Base-by-base conservation (phyloP, 2,329 filamentous ascomycete species). In the Lecanosticta acicola region DNA sequence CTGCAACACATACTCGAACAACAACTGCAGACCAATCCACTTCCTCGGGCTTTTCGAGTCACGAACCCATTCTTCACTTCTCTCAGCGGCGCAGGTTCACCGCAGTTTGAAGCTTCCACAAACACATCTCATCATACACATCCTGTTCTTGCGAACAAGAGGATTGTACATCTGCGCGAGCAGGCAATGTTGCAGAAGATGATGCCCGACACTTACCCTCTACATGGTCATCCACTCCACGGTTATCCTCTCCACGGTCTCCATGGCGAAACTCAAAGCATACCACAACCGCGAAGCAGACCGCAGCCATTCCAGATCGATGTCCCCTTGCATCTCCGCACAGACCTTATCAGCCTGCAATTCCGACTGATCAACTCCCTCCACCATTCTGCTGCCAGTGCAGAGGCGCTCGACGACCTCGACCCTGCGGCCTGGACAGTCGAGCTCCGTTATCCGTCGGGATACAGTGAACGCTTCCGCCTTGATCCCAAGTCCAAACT, bases 391-490 rank as follows among this genome's bases (percentile, higher is more conserved):
- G 39, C 38, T 10, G 20, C 13, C 33, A 46, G 34, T 32, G 39
- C 26, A 17, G 32, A 36, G 18, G 19, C 20, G 7, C 21, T 32
- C 5, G 14, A 32, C 14, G 29, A 32, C 18, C 26, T 16, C 16
- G 14, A 18, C 17, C 7, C 21, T 3, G 21, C 32, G 10, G 4
- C 39, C 3, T 38, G 32, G 32, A 29, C 24, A 13, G 39, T 41
- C 3, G 44, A 41, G 18, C 33, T 46, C 10, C 33, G 26, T 16
- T 46, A 46, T 21, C 44, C 44, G 14, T 46, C 44, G 5, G 33
- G 39, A 17, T 46, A 41, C 33, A 41, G 39, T 7, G 44, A 46
- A 33, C 39, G 39, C 10, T 46, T 46, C 44, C 19, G 39, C n/a
- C 39, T 46, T 13, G 5, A 18, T 8, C 26, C 21, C 26, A 39